Percentiles rank a stretch among this genome's conserved stretches.
Evolutionary conservation across 1,284 basidiomycete genomes (phyloP).

Genomic region (Agaricales sp.): DNA sequence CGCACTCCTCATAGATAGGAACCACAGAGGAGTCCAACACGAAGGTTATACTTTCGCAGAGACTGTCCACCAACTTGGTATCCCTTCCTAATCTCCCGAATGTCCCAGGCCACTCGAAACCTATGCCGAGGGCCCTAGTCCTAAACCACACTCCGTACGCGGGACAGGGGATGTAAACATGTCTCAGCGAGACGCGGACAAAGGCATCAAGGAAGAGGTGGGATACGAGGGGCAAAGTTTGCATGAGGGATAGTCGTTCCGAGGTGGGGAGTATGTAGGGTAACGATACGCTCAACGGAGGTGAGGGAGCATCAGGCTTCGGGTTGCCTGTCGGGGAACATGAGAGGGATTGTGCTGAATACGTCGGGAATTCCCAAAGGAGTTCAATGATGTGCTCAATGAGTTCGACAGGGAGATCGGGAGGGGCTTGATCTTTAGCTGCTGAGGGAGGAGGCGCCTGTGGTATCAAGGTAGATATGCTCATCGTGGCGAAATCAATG

Average conservation of each 20-base stretch:
- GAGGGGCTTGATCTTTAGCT: too few relatives aligned
- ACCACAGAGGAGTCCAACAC: not conserved
- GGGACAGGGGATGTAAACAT: conserved; percentile 23
- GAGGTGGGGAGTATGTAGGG: conserved; percentile 12
- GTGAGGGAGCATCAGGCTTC: not conserved
- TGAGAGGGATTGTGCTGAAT: not conserved
- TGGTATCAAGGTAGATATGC: too few relatives aligned
- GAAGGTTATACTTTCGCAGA: not conserved
- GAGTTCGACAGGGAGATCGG: conserved; percentile 27
- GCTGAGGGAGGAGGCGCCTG: too few relatives aligned
- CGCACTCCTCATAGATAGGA: too few relatives aligned
- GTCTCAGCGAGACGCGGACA: conserved; percentile 18
- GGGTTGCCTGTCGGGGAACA: not conserved
- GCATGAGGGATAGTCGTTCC: conserved; percentile 23
- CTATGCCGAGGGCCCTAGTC: not conserved
- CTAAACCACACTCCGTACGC: conserved; percentile 11
- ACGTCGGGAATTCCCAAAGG: conserved; percentile 19
- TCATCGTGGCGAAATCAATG: too few relatives aligned
- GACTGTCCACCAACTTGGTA: not conserved
- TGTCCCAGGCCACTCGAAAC: not conserved
- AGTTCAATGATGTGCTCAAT: conserved; percentile 22
- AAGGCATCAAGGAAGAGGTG: conserved; percentile 19
- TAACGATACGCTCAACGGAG: not conserved
- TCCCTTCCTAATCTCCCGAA: not conserved
- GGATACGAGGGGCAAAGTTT: conserved; percentile 20